These are phyloP conservation scores for Elsinoe batatas DNA, from an alignment of 2,329 filamentous ascomycete species.

Conservation along the genomic window DNA sequence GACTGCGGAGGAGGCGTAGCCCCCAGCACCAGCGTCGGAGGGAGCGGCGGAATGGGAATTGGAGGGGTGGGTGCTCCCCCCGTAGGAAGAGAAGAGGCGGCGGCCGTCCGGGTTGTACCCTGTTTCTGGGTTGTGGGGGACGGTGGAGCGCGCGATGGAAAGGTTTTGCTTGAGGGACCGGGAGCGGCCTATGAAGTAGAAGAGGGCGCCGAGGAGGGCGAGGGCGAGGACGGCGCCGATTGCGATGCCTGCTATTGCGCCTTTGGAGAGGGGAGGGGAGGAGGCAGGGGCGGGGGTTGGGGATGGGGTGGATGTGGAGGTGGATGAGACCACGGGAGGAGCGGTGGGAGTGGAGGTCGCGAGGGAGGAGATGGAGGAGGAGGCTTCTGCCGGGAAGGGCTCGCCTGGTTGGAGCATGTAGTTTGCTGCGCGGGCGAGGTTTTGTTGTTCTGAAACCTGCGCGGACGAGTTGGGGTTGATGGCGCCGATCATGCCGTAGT, in stretches of 20 bases:
- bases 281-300: constrained; percentile 15
- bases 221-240: constrained; percentile 54
- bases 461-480: constrained; percentile 50
- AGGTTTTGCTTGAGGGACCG: constrained; percentile 8
- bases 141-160: constrained; percentile 1
- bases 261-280: constrained; percentile 25
- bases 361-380: constrained; percentile 19
- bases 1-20: not conserved
- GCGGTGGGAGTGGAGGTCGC: constrained; percentile 19
- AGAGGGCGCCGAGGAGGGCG: constrained; percentile 47
- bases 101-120: constrained; percentile 2
- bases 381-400: constrained; percentile 30
- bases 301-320: constrained; percentile 15
- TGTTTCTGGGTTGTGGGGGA: constrained; percentile 3
- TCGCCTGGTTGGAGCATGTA: constrained; percentile 32
- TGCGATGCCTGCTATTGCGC: constrained; percentile 45
- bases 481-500: constrained; percentile 62
- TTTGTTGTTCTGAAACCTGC: constrained; percentile 23
- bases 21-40: not conserved
- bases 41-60: not conserved
- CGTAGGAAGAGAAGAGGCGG: not conserved
- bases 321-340: constrained; percentile 15
- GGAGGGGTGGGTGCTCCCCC: not conserved
- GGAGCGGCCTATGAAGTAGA: constrained; percentile 54
- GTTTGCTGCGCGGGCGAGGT: constrained; percentile 19